Evolutionary conservation across 1,284 basidiomycete species (phyloP), one percentile per base, ranked within the genome.

Genomic region (Boletus mariae): DNA sequence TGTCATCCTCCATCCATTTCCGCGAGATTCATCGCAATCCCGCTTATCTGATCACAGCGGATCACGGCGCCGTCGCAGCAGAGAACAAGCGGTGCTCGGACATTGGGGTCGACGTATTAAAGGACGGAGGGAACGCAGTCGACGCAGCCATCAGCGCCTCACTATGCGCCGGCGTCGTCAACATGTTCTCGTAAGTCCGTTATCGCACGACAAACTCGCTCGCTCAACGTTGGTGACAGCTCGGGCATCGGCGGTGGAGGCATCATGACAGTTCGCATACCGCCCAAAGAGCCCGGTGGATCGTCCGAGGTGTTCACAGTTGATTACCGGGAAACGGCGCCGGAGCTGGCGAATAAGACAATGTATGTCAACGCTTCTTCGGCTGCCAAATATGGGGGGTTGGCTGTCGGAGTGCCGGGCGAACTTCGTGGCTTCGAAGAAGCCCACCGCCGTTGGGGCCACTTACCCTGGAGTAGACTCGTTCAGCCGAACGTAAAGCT

Each of bases 171-270:
- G 94, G 94, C 3, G 87, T 94, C 1, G 80, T 92, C 51, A 94
- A 94, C 68, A 90, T 91, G 80, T 97, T 95, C 70, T 90, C 89
- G 78, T 90, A 61, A 66, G 84, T 77, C 25, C 31, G 11, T 28
- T 12, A 28, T 15, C 20, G 9, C 35, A 12, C 9, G 25, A 43
- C 32, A 26, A n/a, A 4, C 23, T n/a, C 9, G 34, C 41, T 40
- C 17, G 34, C 43, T 45, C 40, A 52, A 17, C 45, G 17, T 49
- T 57, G 3, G 31, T 48, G 12, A 5, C 32, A 90, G 89, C 5
- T 87, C 88, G 13, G 88, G 93, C 2, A 90, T 97, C 47, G 93
- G 92, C 20, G 94, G 94, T 1, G 94, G 93, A 28, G 94, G 94
- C 0, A 94, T 95, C 67, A 92, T 96, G 85, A 85, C 87, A 31